Percentiles rank a stretch among this genome's conserved stretches.
phyloP scores from a whole-genome alignment of 495 filamentous ascomycete genomes.

The Talaromyces wortmannii region DNA sequence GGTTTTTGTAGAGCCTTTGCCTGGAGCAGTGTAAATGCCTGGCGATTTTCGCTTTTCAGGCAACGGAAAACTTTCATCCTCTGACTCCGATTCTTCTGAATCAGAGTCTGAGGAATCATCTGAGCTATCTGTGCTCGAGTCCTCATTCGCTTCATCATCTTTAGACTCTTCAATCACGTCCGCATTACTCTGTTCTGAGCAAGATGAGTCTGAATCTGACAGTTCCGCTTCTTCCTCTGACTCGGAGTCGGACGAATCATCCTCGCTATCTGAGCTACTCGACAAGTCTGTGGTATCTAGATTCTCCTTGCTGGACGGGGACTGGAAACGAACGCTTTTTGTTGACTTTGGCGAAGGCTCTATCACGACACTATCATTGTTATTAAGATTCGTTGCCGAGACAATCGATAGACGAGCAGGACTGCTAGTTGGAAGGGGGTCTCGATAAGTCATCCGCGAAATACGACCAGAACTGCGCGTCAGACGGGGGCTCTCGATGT shows the following conservation, averaged over 20 bases:
- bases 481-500: background rate
- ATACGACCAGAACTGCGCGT: background rate
- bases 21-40: conserved; percentile 20
- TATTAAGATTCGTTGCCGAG: background rate
- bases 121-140: no score
- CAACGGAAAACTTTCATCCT: conserved; percentile 7
- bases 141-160: background rate
- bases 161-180: background rate
- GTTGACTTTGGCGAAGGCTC: conserved; percentile 1
- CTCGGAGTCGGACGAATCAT: conserved; percentile 23
- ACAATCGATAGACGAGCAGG: background rate
- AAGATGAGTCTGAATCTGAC: background rate
- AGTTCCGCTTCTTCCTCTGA: conserved; percentile 13
- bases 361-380: background rate
- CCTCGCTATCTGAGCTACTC: conserved; percentile 9
- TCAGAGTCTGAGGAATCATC: background rate
- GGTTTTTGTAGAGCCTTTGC: conserved; percentile 41
- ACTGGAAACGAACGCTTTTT: conserved; percentile 2
- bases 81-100: conserved; percentile 17
- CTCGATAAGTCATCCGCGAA: conserved; percentile 4
- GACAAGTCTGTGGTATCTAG: conserved; percentile 9
- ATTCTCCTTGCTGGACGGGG: background rate
- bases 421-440: background rate
- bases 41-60: background rate
- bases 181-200: background rate